Evolutionary conservation across 2,329 filamentous ascomycete species (phyloP).

Genomic region (Clathrospora elynae): DNA sequence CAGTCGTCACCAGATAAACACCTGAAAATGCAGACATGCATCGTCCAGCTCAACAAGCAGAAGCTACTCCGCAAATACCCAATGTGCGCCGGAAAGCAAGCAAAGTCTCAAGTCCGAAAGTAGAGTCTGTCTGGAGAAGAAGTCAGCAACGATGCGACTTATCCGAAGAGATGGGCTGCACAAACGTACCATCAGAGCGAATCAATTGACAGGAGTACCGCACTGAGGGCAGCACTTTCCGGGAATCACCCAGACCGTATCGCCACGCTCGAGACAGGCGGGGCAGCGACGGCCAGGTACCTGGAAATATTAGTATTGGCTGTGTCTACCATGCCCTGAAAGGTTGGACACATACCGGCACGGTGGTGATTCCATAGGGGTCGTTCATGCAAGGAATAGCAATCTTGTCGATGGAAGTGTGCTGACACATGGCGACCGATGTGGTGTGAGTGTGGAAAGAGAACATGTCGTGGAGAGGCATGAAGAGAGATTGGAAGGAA

Average conservation of each 20-base stretch:
- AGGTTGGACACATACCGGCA: conserved; percentile 37
- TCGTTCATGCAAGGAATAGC: conserved; percentile 37
- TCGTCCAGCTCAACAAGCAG: conserved; percentile 23
- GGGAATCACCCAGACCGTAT: conserved; percentile 50
- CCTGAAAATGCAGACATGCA: conserved; percentile 30
- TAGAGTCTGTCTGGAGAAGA: background rate
- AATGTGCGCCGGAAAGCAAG: conserved; percentile 13
- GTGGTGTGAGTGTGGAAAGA: background rate
- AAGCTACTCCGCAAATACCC: conserved; percentile 11
- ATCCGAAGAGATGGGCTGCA: background rate
- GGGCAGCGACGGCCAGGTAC: conserved; percentile 49
- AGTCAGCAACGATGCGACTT: conserved; percentile 6
- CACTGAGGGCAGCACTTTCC: conserved; percentile 49
- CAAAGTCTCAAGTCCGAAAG: conserved; percentile 12
- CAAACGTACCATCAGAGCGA: conserved; percentile 7
- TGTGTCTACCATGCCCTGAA: background rate
- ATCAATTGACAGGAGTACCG: conserved; percentile 48
- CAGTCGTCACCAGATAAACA: conserved; percentile 10
- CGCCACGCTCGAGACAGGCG: conserved; percentile 47
- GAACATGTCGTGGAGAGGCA: background rate
- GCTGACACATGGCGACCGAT: conserved; percentile 33
- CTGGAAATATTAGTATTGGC: conserved; percentile 22
- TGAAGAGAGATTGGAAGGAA: background rate
- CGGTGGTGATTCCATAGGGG: conserved; percentile 38
- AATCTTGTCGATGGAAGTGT: conserved; percentile 31